Evolutionary conservation across 306 rosid species (phyloP), one percentile per base, ranked within the genome.

Genomic region (Cercis canadensis): DNA sequence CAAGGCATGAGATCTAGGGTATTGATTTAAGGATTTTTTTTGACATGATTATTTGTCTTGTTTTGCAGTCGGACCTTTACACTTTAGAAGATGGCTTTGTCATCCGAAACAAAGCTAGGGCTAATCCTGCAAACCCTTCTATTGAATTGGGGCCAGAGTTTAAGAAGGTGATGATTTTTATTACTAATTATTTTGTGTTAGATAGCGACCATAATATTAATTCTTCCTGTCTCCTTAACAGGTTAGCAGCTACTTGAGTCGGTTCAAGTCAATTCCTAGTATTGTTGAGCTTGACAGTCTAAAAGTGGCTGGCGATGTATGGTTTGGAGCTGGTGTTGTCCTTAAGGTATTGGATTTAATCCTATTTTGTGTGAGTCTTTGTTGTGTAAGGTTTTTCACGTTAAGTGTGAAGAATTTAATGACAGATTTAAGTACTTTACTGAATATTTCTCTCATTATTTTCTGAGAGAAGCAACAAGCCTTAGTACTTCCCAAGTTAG

Each of bases 81-180:
- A 94, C 89, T 40, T 34, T 91, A 56, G 76, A 82, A 73, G 91
- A 83, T 70, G 99, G 97, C 60, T 87, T 64, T 78, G 87, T 94
- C 64, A 78, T 41, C 62, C 83, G 96, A 37, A 94, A 89, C 78
- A 49, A 65, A 31, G 90, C 82, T 37, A 94, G 99, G 87, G 21
- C 69, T 63, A 85, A 84, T 72, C 96, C 96, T 53, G 88, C 85
- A 69, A 91, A 94, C 85, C 99, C 99, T 72, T 59, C 84, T 50
- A 86, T 94, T 87, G 97, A 94, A 86, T 68, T 94, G 70, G 99
- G 99, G n/a, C 97, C 97, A 34, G 99, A 94, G 72, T 94, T 90
- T 83, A 89, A 91, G 81, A 94, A 94, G 99, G 99, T 88, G 62
- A 71, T 39, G 14, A 51, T 76, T 62, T 51, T 13, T 70, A 54